Evolutionary conservation across 176 grass and related monocot genomes (phyloP).

Genomic region (Zoysia japonica): DNA sequence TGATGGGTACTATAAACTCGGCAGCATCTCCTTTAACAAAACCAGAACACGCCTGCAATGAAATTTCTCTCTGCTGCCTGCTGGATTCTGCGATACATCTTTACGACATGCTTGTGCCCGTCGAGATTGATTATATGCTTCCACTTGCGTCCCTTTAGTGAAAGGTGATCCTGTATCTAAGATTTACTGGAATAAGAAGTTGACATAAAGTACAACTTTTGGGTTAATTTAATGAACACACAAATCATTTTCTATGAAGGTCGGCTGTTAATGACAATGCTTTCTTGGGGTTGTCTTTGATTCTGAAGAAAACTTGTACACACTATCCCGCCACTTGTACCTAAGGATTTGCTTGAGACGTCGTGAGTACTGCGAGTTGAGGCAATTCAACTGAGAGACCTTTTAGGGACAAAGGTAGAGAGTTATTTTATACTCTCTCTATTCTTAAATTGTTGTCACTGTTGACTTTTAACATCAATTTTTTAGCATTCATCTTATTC

Average conservation of each 20-base stretch:
- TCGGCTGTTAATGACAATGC: not conserved
- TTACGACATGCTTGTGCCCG: not conserved
- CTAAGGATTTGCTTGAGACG: not conserved
- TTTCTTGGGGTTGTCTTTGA: not conserved
- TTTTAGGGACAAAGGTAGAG: not conserved
- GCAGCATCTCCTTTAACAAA: not conserved
- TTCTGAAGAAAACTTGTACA: not conserved
- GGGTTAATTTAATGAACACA: slow-evolving; percentile 14
- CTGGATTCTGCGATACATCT: not conserved
- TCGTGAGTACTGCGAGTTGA: not conserved
- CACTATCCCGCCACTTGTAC: not conserved
- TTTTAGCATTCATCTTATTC: too few relatives aligned
- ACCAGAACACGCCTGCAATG: not conserved
- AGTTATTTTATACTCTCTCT: too few relatives aligned
- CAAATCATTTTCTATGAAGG: slow-evolving; percentile 6
- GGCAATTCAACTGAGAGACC: not conserved
- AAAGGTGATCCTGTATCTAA: not conserved
- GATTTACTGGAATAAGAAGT: slow-evolving; percentile 27
- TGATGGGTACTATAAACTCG: not conserved
- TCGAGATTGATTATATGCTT: too few relatives aligned
- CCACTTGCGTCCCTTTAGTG: too few relatives aligned
- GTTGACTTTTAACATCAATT: too few relatives aligned
- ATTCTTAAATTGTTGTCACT: too few relatives aligned
- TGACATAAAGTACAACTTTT: slow-evolving; percentile 31
- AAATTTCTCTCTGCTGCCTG: not conserved